Percentiles rank a stretch among this genome's conserved stretches.
phyloP scores from a whole-genome alignment of 192 early-diverging fungal genomes.

The Linnemannia zychae region DNA sequence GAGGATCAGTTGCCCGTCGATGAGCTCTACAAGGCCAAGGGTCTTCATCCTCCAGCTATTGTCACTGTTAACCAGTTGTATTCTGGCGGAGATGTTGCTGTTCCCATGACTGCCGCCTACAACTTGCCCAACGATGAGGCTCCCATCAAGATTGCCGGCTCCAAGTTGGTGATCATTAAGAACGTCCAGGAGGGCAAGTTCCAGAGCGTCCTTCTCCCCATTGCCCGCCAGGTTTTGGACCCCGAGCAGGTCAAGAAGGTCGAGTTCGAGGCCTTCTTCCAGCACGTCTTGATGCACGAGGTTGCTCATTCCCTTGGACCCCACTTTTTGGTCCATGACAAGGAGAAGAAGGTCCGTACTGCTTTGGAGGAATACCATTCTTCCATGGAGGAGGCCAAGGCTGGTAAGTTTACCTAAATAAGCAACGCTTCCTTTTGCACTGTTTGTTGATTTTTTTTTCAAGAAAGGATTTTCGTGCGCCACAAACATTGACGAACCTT shows the following conservation, averaged over 20 bases:
- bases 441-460: background rate
- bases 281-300: slow-evolving; percentile 80
- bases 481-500: background rate
- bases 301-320: slow-evolving; percentile 80
- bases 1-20: slow-evolving; percentile 78
- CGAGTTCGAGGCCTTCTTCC: slow-evolving; percentile 78
- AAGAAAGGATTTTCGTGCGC: background rate
- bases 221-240: slow-evolving; percentile 67
- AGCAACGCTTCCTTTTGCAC: background rate
- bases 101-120: slow-evolving; percentile 83
- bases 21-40: slow-evolving; percentile 70
- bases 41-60: slow-evolving; percentile 76
- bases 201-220: slow-evolving; percentile 71
- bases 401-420: slow-evolving; percentile 49
- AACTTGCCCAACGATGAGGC: slow-evolving; percentile 85
- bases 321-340: slow-evolving; percentile 62
- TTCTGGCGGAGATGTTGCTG: slow-evolving; percentile 77
- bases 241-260: slow-evolving; percentile 68
- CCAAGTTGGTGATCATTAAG: slow-evolving; percentile 81
- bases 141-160: slow-evolving; percentile 75
- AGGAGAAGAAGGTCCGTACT: slow-evolving; percentile 73
- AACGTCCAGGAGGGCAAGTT: slow-evolving; percentile 84
- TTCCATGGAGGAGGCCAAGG: slow-evolving; percentile 85
- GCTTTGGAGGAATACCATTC: slow-evolving; percentile 77
- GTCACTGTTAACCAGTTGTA: slow-evolving; percentile 83